These are phyloP conservation scores for Gossypium ekmanianum DNA, from an alignment of 345 rosid species.

Conservation along the genomic window DNA sequence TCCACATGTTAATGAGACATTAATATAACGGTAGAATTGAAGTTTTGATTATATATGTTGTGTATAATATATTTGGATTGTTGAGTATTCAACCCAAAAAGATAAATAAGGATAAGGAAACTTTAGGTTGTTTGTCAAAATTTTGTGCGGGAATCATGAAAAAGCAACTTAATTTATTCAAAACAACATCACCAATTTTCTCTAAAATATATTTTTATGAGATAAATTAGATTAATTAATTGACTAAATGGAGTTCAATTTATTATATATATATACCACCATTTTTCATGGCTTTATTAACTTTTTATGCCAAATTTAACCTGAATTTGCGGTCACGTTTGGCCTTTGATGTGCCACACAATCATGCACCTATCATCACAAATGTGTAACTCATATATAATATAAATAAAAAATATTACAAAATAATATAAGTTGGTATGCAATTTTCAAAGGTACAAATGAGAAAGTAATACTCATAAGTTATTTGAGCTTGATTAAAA, in stretches of 20 bases:
- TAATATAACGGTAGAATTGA: too few species aligned
- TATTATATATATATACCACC: background rate
- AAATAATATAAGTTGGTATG: too few species aligned
- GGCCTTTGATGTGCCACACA: background rate
- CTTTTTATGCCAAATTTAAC: background rate
- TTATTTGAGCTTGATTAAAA: too few species aligned
- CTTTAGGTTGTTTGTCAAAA: background rate
- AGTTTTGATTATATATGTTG: too few species aligned
- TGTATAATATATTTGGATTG: too few species aligned
- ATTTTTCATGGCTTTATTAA: background rate
- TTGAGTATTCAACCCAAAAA: background rate
- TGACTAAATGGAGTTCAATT: background rate
- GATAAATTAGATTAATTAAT: background rate
- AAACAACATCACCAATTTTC: background rate
- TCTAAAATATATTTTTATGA: background rate
- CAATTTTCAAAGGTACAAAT: too few species aligned
- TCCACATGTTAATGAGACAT: too few species aligned
- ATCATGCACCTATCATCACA: background rate
- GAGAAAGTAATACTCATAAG: too few species aligned
- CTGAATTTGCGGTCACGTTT: background rate
- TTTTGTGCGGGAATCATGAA: conserved; percentile 4
- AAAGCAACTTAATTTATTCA: background rate
- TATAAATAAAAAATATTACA: too few species aligned
- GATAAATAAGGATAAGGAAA: background rate
- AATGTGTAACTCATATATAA: too few species aligned